Percentiles rank a stretch among this genome's conserved stretches.
Conservation (phyloP, 2,329 filamentous ascomycete genomes). For the Ophiognomonia clavigignenti-juglandacearum region DNA sequence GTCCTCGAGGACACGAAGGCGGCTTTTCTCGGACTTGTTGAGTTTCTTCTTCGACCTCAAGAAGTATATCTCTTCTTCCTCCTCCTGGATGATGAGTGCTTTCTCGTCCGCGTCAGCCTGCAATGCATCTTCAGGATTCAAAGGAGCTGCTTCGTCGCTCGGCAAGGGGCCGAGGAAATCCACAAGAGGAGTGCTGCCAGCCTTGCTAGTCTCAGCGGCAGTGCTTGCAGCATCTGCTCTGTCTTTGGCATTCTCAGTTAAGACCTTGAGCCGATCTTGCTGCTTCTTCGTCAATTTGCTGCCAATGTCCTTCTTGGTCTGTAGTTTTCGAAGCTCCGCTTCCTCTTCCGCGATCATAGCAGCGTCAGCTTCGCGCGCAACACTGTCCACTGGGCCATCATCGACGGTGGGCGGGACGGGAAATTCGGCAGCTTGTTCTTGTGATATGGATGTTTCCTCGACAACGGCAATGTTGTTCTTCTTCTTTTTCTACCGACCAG, state of each 20-base stretch:
- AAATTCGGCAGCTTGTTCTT: conserved; percentile 7
- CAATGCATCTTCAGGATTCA: conserved; percentile 15
- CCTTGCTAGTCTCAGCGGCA: neutral
- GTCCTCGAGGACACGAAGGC: conserved; percentile 9
- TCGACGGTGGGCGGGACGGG: neutral
- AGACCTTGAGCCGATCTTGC: conserved; percentile 4
- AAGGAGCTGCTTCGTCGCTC: neutral
- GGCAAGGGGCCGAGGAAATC: too few relatives aligned
- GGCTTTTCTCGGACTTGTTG: conserved; percentile 9
- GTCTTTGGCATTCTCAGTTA: conserved; percentile 11
- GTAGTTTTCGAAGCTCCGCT: conserved; percentile 25
- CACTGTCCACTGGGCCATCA: neutral
- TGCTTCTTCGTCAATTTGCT: conserved; percentile 8
- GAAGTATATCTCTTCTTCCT: conserved; percentile 7
- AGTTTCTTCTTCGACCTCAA: conserved; percentile 8
- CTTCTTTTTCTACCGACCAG: conserved; percentile 22
- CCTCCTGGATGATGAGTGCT: conserved; percentile 6
- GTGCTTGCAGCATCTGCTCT: conserved; percentile 5
- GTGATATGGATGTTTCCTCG: conserved; percentile 16
- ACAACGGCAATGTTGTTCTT: conserved; percentile 19
- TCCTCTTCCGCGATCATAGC: conserved; percentile 21
- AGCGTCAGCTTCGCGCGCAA: conserved; percentile 9
- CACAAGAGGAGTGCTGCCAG: too few relatives aligned
- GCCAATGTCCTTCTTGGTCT: conserved; percentile 10
- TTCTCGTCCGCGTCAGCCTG: conserved; percentile 20